These are phyloP conservation scores for Gamsiella multidivaricata DNA, from an alignment of 192 early-diverging fungal species.

Conservation along the genomic window DNA sequence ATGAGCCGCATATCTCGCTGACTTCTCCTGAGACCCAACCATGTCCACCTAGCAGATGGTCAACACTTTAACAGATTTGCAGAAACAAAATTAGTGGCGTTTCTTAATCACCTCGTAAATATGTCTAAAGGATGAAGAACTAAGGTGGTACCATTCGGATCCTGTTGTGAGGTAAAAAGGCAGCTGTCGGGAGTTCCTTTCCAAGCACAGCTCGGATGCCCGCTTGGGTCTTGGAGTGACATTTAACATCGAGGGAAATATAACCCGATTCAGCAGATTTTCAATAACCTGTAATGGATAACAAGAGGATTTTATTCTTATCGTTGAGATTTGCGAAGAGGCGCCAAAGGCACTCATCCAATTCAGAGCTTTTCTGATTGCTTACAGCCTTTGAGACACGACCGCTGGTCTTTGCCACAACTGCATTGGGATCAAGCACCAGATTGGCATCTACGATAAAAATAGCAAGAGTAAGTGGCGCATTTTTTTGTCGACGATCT, in stretches of 20 bases:
- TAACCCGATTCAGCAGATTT: constrained; percentile 28
- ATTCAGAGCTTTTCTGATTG: background rate
- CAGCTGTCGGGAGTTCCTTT: background rate
- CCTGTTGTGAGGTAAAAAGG: constrained; percentile 9
- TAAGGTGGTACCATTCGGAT: constrained; percentile 10
- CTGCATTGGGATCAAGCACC: constrained; percentile 38
- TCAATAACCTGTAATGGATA: constrained; percentile 23
- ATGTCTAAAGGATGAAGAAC: background rate
- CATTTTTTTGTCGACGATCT: too few species aligned
- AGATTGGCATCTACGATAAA: constrained; percentile 22
- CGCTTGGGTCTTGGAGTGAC: constrained; percentile 4
- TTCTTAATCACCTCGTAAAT: background rate
- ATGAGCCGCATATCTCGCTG: constrained; percentile 31
- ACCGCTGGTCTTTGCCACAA: constrained; percentile 31
- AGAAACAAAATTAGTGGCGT: background rate
- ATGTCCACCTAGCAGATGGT: constrained; percentile 24
- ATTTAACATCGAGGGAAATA: constrained; percentile 21
- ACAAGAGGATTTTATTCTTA: background rate
- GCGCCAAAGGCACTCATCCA: background rate
- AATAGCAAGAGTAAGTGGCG: background rate
- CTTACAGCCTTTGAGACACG: constrained; percentile 22
- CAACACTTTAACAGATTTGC: constrained; percentile 7
- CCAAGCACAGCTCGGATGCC: constrained; percentile 14
- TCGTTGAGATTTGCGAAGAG: background rate
- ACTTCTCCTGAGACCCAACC: constrained; percentile 34